Evolutionary conservation across 1,139 yeast species (phyloP).

Genomic region (Geotrichum bryndzae): DNA sequence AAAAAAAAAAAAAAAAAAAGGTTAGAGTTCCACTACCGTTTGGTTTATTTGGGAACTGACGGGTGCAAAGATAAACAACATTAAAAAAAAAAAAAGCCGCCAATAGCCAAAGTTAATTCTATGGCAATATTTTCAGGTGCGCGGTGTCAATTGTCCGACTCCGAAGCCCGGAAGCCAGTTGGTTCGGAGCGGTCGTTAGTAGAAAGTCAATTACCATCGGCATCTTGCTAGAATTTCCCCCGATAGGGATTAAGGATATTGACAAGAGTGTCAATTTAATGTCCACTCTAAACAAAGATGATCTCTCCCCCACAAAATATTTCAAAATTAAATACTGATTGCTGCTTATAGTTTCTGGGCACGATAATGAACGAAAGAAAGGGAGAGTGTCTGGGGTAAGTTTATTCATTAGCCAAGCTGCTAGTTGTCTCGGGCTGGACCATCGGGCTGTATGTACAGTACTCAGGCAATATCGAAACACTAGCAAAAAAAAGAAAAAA

Average conservation of each 20-base stretch:
- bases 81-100: background rate
- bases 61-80: background rate
- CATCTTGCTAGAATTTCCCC: background rate
- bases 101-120: background rate
- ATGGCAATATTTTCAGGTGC: background rate
- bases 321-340: background rate
- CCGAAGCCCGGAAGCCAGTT: background rate
- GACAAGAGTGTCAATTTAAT: background rate
- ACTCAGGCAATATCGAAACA: background rate
- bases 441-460: background rate
- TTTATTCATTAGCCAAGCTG: background rate
- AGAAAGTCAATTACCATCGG: background rate
- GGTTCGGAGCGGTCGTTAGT: background rate
- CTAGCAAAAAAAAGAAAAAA: background rate
- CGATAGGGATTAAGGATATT: background rate
- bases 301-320: background rate
- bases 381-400: background rate
- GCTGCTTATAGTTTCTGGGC: background rate
- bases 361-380: background rate
- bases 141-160: background rate
- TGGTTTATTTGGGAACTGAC: too few relatives aligned
- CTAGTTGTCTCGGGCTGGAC: background rate
- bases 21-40: too few relatives aligned
- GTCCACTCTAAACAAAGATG: background rate
- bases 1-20: background rate